A percentile compares a stretch with the other conserved stretches of the same genome.
Evolutionary conservation across 176 grass and related monocot genomes (phyloP).

Genomic region (Ensete ventricosum): DNA sequence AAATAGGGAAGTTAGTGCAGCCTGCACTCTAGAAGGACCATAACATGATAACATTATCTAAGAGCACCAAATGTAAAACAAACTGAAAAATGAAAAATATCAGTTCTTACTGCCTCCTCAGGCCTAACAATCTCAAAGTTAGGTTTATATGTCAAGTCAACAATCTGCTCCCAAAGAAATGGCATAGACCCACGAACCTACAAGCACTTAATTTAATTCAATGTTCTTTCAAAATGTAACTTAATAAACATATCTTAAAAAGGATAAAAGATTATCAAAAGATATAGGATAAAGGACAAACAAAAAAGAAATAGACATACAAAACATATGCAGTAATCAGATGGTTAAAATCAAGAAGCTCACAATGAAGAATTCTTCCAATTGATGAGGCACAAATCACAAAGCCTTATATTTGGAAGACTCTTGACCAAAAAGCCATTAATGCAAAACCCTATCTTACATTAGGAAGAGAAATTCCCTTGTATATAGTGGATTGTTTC

Average conservation of each 20-base stretch:
- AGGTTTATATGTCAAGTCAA: slow-evolving; percentile 99
- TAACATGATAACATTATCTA: background rate
- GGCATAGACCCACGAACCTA: slow-evolving; percentile 95
- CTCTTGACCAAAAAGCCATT: background rate
- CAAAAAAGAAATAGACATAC: background rate
- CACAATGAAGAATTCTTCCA: background rate
- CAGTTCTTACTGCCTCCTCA: slow-evolving; percentile 57
- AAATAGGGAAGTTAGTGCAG: slow-evolving; percentile 6
- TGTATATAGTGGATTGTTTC: background rate
- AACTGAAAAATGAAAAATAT: background rate
- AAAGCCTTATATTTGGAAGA: background rate
- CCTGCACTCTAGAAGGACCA: slow-evolving; percentile 10
- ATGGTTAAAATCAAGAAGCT: background rate
- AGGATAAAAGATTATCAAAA: slow-evolving; percentile 4
- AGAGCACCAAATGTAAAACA: background rate
- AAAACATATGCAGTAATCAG: background rate
- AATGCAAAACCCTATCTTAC: background rate
- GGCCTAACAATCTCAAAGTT: slow-evolving; percentile 70
- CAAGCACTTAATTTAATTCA: background rate
- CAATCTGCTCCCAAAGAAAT: slow-evolving; percentile 93
- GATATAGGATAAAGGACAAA: background rate
- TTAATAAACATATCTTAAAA: background rate
- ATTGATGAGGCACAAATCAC: background rate
- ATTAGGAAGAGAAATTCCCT: background rate
- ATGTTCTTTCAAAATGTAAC: slow-evolving; percentile 11